A percentile compares a stretch with the other conserved stretches of the same genome.
These are phyloP conservation scores for Calonectria pauciramosa DNA, from an alignment of 2,329 filamentous ascomycete species.

Conservation along the genomic window DNA sequence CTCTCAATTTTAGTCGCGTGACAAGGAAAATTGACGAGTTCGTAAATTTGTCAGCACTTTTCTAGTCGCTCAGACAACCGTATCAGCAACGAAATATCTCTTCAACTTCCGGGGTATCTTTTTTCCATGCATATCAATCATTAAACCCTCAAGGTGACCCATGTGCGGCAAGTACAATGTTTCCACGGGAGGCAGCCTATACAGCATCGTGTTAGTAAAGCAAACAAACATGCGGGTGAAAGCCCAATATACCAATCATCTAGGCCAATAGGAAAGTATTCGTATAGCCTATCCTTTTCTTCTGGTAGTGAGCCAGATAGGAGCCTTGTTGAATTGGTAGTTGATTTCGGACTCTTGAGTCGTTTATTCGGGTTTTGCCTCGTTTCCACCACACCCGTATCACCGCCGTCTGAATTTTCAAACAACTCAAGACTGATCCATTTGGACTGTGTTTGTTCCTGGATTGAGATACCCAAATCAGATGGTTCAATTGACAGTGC, in stretches of 20 bases:
- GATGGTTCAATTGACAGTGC: background rate
- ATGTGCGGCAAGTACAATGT: constrained; percentile 92
- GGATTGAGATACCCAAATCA: background rate
- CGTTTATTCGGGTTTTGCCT: background rate
- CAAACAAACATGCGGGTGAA: too few species aligned
- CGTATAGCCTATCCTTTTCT: constrained; percentile 82
- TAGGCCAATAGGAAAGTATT: constrained; percentile 91
- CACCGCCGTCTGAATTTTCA: background rate
- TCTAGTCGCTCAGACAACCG: background rate
- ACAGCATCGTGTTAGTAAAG: constrained; percentile 14
- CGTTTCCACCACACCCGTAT: background rate
- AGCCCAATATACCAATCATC: constrained; percentile 78
- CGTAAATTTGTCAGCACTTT: background rate
- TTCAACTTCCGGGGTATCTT: constrained; percentile 76
- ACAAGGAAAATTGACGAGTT: background rate
- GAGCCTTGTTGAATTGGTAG: constrained; percentile 56
- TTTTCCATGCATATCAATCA: constrained; percentile 78
- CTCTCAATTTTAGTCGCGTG: background rate
- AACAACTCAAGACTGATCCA: background rate
- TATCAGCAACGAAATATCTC: constrained; percentile 79
- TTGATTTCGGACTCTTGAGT: constrained; percentile 46
- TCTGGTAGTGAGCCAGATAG: constrained; percentile 39
- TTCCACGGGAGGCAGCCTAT: constrained; percentile 86
- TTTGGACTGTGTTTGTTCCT: background rate
- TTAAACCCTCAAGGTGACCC: constrained; percentile 86